Evolutionary conservation across 2,329 filamentous ascomycete species (phyloP), one percentile per base, ranked within the genome.

Genomic region (Pseudogymnoascus pannorum): DNA sequence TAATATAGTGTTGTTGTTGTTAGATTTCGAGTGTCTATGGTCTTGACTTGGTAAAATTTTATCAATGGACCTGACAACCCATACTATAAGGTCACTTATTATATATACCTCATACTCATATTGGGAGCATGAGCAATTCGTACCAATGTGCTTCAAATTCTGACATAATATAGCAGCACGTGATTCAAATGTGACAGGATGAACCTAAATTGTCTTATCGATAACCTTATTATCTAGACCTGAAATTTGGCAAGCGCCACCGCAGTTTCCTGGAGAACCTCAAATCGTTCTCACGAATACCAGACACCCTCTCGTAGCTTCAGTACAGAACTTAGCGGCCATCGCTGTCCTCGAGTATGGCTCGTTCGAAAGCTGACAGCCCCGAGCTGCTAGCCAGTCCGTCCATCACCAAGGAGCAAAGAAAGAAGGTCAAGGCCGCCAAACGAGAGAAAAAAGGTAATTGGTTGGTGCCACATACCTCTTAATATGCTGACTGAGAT

Each of bases 371-470:
- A 31, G 9, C 11, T 11, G 48, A 33, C 16, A 54, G n/a, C 48
- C 48, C 48, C 26, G 48, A 54, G 26, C 48, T 54, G 26, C 48
- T 16, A 7, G 48, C 48, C 26, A 54, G 16, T 20, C 48, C 24
- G 29, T 26, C 48, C 26, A 16, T 26, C 14, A 31, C 48, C 48
- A 31, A 54, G 48, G 9, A 4, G 16, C 48, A 31, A 54, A 31
- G 48, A 54, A 54, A 54, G 31, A 54, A 20, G 16, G 48, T 18
- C 26, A 54, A 54, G 48, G 48, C 48, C 26, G 48, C 48, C n/a
- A 54, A 54, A 54, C 26, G 48, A 33, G 48, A 54, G 26, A 54
- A 54, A 54, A 54, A 54, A 54, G 48, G 48, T 54, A 54, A 8
- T 31, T 24, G n/a, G 31, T 54, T 20, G 26, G 24, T 54, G 12